Percentiles rank a stretch among this genome's conserved stretches.
Conservation (phyloP, 1,284 basidiomycete species). For the Rhodotorula sp. region DNA sequence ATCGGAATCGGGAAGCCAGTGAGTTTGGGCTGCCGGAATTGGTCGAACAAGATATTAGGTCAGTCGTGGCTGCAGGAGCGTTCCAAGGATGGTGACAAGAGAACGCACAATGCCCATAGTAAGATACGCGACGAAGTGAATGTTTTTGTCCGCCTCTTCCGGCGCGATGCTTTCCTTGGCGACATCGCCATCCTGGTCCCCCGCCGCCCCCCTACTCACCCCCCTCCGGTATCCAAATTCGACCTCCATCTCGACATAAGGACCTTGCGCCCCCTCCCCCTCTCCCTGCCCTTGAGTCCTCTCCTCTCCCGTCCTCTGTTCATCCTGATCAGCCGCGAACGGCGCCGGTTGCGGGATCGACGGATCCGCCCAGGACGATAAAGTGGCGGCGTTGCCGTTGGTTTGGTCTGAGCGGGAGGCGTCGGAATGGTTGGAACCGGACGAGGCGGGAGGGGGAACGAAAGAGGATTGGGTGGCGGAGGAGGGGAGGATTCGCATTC, state of each 20-base stretch:
- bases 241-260: conserved; percentile 13
- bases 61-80: background rate
- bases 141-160: conserved; percentile 4
- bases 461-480: background rate
- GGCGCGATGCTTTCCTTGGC: background rate
- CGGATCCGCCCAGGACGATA: conserved; percentile 4
- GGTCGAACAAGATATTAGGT: background rate
- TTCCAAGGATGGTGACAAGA: background rate
- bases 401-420: background rate
- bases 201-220: background rate
- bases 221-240: conserved; percentile 14
- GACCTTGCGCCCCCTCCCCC: background rate
- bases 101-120: conserved; percentile 3
- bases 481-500: conserved; percentile 18
- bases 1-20: conserved; percentile 8
- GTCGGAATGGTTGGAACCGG: too few relatives aligned
- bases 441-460: too few relatives aligned
- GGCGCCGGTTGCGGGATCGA: conserved; percentile 4
- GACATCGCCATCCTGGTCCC: background rate
- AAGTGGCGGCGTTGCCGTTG: background rate
- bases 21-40: background rate
- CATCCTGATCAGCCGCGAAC: conserved; percentile 9
- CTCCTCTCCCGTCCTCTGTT: conserved; percentile 4
- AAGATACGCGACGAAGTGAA: conserved; percentile 15
- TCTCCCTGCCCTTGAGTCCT: background rate